Conservation (phyloP, 2,329 filamentous ascomycete genomes). For the Escovopsis sp. region DNA sequence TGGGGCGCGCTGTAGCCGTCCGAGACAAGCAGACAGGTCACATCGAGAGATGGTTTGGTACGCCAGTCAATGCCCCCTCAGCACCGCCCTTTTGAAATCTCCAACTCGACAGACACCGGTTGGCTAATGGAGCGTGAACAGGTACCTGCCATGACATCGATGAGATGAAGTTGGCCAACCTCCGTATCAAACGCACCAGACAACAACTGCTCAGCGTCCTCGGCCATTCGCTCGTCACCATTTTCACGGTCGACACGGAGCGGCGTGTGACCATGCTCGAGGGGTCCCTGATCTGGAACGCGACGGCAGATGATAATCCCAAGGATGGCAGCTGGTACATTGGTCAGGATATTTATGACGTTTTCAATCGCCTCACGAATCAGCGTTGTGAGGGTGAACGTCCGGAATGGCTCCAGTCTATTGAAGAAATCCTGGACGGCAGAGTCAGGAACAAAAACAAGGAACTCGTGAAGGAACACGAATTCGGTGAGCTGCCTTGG, state of each 20-base stretch:
- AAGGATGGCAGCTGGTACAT: constrained; percentile 32
- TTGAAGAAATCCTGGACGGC: constrained; percentile 52
- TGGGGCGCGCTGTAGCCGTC: constrained; percentile 57
- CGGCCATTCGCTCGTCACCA: constrained; percentile 57
- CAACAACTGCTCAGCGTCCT: constrained; percentile 61
- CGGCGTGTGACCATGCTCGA: constrained; percentile 54
- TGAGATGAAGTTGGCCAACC: constrained; percentile 54
- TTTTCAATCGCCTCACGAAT: constrained; percentile 40
- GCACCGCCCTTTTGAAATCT: neutral
- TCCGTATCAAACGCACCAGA: constrained; percentile 50
- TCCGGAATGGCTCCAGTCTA: constrained; percentile 38
- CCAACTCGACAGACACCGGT: neutral
- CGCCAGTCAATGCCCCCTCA: constrained; percentile 6
- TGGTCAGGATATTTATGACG: constrained; percentile 48
- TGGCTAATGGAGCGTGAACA: constrained; percentile 6
- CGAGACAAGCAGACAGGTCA: constrained; percentile 48
- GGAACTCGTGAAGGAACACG: constrained; percentile 51
- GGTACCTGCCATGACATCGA: constrained; percentile 66
- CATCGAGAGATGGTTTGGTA: constrained; percentile 67
- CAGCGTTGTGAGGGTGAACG: constrained; percentile 28
- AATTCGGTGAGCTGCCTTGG: constrained; percentile 27
- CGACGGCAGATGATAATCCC: constrained; percentile 19
- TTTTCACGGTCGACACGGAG: constrained; percentile 56
- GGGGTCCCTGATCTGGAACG: constrained; percentile 47
- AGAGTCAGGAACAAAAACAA: constrained; percentile 35